phyloP scores from a whole-genome alignment of 1,284 basidiomycete genomes.

The Ustilago nuda region DNA sequence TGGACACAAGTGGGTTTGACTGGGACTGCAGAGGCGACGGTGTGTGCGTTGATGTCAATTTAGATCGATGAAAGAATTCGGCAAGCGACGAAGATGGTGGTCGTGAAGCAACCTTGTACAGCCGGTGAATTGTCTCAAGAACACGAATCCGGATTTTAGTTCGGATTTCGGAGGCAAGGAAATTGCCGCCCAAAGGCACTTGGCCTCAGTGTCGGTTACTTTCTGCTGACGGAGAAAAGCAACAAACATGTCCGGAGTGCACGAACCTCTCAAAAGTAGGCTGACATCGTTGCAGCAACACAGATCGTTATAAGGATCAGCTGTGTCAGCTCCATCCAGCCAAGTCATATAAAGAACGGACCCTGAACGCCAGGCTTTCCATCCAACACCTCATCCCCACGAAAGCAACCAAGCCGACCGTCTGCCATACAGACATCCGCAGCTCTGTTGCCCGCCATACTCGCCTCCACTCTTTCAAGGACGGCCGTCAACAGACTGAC shows the following conservation, averaged over 20 bases:
- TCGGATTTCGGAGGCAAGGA: conserved; percentile 1
- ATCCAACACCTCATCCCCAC: not conserved
- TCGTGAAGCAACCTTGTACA: not conserved
- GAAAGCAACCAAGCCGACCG: not conserved
- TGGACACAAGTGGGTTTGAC: not conserved
- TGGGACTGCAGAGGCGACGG: not conserved
- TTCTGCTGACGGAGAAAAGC: conserved; percentile 3
- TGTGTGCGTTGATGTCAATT: not conserved
- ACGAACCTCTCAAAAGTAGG: not conserved
- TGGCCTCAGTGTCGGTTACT: not conserved
- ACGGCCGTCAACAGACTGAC: conserved; percentile 12
- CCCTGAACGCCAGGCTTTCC: not conserved
- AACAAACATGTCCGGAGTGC: conserved; percentile 5
- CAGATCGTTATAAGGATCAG: not conserved
- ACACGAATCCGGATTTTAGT: conserved; percentile 1
- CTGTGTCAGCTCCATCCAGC: conserved; percentile 2
- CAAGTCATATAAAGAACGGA: conserved; percentile 1
- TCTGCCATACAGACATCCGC: conserved; percentile 9
- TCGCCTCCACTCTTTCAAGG: conserved; percentile 4
- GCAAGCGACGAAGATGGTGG: not conserved
- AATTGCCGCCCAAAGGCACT: not conserved
- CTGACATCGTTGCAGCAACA: not conserved
- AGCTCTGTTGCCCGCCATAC: conserved; percentile 9
- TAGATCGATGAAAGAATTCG: not conserved
- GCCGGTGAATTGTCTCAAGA: not conserved